Conservation (phyloP, 495 filamentous ascomycete genomes). For the Podospora anserina region DNA sequence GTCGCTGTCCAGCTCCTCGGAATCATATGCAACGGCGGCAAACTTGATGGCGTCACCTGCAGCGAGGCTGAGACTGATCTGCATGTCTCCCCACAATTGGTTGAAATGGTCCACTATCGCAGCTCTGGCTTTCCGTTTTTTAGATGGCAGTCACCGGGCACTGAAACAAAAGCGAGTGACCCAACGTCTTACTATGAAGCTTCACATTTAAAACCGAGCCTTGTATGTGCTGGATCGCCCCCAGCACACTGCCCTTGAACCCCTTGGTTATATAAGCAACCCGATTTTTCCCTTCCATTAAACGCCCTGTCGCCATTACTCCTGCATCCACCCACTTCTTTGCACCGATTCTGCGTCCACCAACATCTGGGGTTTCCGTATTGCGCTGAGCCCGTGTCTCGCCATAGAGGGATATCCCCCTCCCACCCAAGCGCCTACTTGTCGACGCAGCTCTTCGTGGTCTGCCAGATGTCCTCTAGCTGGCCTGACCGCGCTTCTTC, state of each 20-base stretch:
- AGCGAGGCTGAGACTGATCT: constrained; percentile 22
- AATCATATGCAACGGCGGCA: neutral
- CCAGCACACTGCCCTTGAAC: neutral
- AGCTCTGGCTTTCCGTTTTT: neutral
- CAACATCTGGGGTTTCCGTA: no score
- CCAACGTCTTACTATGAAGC: no score
- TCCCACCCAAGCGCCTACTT: neutral
- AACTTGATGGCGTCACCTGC: constrained; percentile 23
- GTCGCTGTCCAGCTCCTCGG: neutral
- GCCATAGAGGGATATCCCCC: neutral
- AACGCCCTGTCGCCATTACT: neutral
- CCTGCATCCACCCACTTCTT: neutral
- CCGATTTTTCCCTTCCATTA: neutral
- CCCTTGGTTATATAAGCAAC: neutral
- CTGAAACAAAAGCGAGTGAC: no score
- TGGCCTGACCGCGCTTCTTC: neutral
- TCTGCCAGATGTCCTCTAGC: neutral
- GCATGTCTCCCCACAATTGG: constrained; percentile 4
- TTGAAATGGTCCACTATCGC: neutral
- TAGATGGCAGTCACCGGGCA: neutral
- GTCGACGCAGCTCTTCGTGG: neutral
- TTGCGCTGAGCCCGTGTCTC: no score
- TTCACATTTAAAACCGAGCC: no score
- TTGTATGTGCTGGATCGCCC: neutral
- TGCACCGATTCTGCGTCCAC: no score